Evolutionary conservation across 345 rosid species (phyloP).

Genomic region (Citrus sinensis): DVS_A1.0 CM039166.1:20650001-20650500

Average conservation of each 20-base stretch:
- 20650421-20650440: conserved; percentile 37
- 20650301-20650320: conserved; percentile 22
- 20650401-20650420: conserved; percentile 42
- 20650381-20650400: conserved; percentile 26
- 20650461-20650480: conserved; percentile 24
- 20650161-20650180: conserved; percentile 12
- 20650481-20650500: neutral
- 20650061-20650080: neutral
- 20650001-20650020: neutral
- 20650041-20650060: neutral
- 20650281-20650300: conserved; percentile 30
- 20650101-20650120: neutral
- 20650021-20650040: neutral
- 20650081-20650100: no score
- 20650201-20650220: conserved; percentile 40
- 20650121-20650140: neutral
- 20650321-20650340: conserved; percentile 27
- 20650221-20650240: conserved; percentile 27
- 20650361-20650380: conserved; percentile 24
- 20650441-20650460: conserved; percentile 8
- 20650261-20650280: conserved; percentile 41
- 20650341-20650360: conserved; percentile 15
- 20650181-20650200: conserved; percentile 36
- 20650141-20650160: neutral
- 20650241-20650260: conserved; percentile 35